phyloP scores from a whole-genome alignment of 345 rosid genomes.

The Erodium maritimum region DNA sequence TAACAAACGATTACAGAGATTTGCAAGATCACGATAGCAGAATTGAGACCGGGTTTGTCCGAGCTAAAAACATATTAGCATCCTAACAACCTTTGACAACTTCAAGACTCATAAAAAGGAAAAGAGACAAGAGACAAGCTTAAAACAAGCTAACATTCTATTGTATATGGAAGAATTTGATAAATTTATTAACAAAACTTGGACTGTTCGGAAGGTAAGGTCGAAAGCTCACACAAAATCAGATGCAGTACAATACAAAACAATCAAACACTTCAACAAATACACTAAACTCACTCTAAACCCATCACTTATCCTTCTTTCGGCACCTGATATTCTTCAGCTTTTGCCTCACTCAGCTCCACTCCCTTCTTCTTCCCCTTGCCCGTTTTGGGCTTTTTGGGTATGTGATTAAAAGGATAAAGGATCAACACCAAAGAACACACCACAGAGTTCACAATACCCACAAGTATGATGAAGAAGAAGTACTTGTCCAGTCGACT shows the following conservation, averaged over 20 bases:
- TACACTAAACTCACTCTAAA: not conserved
- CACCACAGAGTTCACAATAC: not conserved
- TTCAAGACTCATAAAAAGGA: too few species aligned
- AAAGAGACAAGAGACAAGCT: too few species aligned
- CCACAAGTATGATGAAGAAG: not conserved
- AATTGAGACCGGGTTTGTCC: too few species aligned
- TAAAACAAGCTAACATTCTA: too few species aligned
- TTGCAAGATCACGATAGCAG: too few species aligned
- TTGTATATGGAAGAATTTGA: too few species aligned
- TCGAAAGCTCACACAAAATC: not conserved
- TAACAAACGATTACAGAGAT: too few species aligned
- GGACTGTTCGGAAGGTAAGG: not conserved
- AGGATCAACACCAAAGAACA: not conserved
- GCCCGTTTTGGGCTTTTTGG: not conserved
- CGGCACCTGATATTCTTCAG: too few species aligned
- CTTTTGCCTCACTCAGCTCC: not conserved
- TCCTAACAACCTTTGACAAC: too few species aligned
- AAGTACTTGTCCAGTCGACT: not conserved
- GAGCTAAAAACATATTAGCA: too few species aligned
- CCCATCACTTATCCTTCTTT: too few species aligned
- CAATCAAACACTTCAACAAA: not conserved
- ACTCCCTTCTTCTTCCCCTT: not conserved
- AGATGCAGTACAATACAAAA: not conserved
- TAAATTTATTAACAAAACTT: too few species aligned
- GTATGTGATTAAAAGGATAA: not conserved